These are phyloP conservation scores for Apostasia shenzhenica DNA, from an alignment of 106 monocot species.

Conservation along the genomic window DNA sequence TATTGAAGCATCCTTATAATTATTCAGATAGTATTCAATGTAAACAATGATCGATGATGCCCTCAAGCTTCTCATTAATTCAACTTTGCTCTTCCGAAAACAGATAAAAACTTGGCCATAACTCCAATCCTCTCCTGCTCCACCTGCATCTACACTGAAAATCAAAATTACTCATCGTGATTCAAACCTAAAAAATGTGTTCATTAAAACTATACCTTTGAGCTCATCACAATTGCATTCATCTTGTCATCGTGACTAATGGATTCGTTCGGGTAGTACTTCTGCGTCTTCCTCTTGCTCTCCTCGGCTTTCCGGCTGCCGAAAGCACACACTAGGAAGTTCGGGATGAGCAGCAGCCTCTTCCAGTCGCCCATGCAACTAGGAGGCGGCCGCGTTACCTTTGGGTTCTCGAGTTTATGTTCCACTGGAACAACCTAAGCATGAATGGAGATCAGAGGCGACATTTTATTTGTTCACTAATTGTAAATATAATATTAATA, in stretches of 20 bases:
- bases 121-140: conserved; percentile 8
- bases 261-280: neutral
- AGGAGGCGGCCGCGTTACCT: neutral
- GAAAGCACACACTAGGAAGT: neutral
- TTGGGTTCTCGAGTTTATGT: neutral
- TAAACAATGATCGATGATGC: no score
- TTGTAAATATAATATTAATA: no score
- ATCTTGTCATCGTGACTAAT: neutral
- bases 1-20: no score
- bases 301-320: neutral
- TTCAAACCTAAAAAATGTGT: neutral
- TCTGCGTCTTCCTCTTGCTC: neutral
- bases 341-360: neutral
- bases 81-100: neutral
- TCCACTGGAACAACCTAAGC: neutral
- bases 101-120: neutral
- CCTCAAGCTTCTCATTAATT: neutral
- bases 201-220: neutral
- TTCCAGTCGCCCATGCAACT: neutral
- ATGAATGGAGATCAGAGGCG: neutral
- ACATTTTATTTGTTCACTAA: no score
- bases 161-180: neutral
- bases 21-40: no score
- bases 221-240: conserved; percentile 11
- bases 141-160: neutral